Base-by-base conservation (phyloP, 805 yeast species). In the Tetrapisispora fleetii region DNA sequence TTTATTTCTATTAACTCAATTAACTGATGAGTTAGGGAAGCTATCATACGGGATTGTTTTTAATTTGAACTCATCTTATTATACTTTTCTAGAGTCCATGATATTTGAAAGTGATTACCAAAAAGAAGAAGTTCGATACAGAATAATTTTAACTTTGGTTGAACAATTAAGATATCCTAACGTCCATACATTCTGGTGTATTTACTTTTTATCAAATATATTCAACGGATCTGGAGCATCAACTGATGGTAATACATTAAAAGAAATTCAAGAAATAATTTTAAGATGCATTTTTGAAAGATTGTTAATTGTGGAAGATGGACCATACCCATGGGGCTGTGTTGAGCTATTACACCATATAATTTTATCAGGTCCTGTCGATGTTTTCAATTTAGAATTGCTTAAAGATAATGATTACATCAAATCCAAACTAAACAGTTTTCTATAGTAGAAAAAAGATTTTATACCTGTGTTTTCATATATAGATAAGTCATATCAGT, bases 311-410 rank as follows among this genome's bases (percentile, higher is more conserved):
- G 17, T 19, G 3, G 16, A 33, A 14, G 79, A 81, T 67, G 83
- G 89, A 58, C 99, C 99, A n/a, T 97, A 91, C 65, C 96, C 97
- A 33, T 93, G 98, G 98, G 98, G 98, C 5, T 74, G 90, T 44
- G 72, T 90, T 53, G 78, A 85, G 38, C 80, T 93, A 1, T 83
- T 91, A 58, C 78, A 86, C 2, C 90, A 86, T 61, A 3, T 45
- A 21, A 37, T 14, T 3, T 17, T 13, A 8, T 4, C 17, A 4
- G 21, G n/a, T 3, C 8, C 69, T 90, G 53, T 66, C 89, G 57
- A 83, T 44, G 19, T 44, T 11, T 19, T 11, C 4, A 24, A 41
- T 6, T 11, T 41, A n/a, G 28, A 41, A 3, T 4, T 19, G 14
- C 28, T 41, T 32, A 27, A 17, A 41, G 10, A 17, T 14, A 41